phyloP scores from a whole-genome alignment of 768 basidiomycete species.

The Tricholoma matsutake region DNA sequence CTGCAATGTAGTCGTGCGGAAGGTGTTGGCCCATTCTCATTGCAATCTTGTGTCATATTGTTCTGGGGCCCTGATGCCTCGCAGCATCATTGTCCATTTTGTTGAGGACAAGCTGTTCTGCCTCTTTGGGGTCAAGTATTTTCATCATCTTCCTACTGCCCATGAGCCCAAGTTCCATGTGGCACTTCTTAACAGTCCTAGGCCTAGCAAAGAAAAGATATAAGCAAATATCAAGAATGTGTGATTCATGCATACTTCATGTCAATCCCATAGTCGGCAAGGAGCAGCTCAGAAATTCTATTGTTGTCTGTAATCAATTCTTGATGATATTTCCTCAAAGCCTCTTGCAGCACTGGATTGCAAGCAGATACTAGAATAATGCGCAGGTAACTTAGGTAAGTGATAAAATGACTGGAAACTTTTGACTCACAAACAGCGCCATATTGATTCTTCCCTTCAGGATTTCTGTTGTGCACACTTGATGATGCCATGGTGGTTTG shows the following conservation, averaged over 20 bases:
- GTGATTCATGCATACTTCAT: constrained; percentile 9
- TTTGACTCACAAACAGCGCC: constrained; percentile 11
- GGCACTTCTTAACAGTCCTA: not conserved
- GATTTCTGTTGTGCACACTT: constrained; percentile 13
- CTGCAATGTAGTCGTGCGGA: not conserved
- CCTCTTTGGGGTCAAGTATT: not conserved
- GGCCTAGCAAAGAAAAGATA: not conserved
- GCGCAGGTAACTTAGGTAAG: not conserved
- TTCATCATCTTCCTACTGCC: not conserved
- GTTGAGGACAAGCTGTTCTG: constrained; percentile 13
- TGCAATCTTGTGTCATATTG: constrained; percentile 12
- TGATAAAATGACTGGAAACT: not conserved
- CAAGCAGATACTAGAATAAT: constrained; percentile 6
- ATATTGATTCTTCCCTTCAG: constrained; percentile 19
- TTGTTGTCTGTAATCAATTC: constrained; percentile 15
- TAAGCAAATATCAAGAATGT: not conserved
- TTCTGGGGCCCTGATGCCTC: not conserved
- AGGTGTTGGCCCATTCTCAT: constrained; percentile 11
- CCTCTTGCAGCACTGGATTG: constrained; percentile 9
- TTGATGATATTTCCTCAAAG: constrained; percentile 14
- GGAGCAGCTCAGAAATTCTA: constrained; percentile 14
- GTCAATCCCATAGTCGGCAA: constrained; percentile 15
- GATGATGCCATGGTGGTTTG: not conserved
- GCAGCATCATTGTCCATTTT: constrained; percentile 21
- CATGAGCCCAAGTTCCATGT: not conserved